phyloP scores from a whole-genome alignment of 2,329 filamentous ascomycete species.

The Exophiala sideris region DNA sequence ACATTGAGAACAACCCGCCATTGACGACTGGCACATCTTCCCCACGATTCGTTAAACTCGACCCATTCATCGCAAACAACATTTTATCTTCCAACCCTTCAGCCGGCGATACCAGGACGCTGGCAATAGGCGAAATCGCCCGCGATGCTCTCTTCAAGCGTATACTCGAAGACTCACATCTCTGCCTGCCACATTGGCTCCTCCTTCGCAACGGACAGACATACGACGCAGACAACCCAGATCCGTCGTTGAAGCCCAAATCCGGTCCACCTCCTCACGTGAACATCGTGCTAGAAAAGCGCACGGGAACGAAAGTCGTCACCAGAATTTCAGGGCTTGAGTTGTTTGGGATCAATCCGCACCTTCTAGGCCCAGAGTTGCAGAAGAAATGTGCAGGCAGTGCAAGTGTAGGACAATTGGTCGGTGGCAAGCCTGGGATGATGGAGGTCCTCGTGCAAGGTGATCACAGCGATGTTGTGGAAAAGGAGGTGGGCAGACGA shows the following conservation, averaged over 20 bases:
- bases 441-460: slow-evolving; percentile 68
- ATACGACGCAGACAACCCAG: slow-evolving; percentile 35
- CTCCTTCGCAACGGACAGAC: slow-evolving; percentile 51
- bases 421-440: slow-evolving; percentile 60
- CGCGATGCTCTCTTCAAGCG: slow-evolving; percentile 61
- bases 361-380: slow-evolving; percentile 61
- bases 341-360: slow-evolving; percentile 58
- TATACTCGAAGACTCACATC: slow-evolving; percentile 47
- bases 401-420: slow-evolving; percentile 60
- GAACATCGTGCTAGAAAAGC: slow-evolving; percentile 58
- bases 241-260: slow-evolving; percentile 54
- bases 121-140: slow-evolving; percentile 56
- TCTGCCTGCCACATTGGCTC: slow-evolving; percentile 55
- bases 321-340: slow-evolving; percentile 63
- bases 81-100: slow-evolving; percentile 53
- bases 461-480: slow-evolving; percentile 60
- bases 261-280: slow-evolving; percentile 60
- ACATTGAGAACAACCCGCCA: slow-evolving; percentile 42
- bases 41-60: slow-evolving; percentile 59
- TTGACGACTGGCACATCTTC: slow-evolving; percentile 20
- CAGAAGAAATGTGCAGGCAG: slow-evolving; percentile 67
- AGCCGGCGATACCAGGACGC: slow-evolving; percentile 54
- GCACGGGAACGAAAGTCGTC: slow-evolving; percentile 64
- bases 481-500: slow-evolving; percentile 57
- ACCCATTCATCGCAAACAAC: slow-evolving; percentile 61